Base-by-base conservation (phyloP, 106 monocot species). In the Dendrobium catenatum region DNA sequence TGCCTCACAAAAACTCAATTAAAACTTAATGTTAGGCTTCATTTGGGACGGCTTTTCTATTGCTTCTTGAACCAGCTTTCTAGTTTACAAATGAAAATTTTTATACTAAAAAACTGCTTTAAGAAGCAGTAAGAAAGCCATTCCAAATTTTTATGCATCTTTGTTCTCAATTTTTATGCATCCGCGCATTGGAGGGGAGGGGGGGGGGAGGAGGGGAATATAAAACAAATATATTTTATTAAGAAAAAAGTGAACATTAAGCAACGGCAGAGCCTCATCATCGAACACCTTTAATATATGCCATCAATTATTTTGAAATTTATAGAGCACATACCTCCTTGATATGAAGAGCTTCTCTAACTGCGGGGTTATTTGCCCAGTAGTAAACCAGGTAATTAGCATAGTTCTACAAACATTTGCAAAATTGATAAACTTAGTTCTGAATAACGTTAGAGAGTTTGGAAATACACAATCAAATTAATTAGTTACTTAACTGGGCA, bases 401-500 rank as follows among this genome's bases (percentile, higher is more conserved):
- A 70, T 70, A 70, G 33, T 37, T 70, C 70, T 70, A 11, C 70
- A 70, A 61, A 29, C 24, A 70, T 33, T 31, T 16, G 22, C 61
- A 61, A 22, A 22, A n/a, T 61, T 6, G 8, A 61, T 61, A 20
- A 61, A 22, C 2, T 13, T 58, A 68, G 16, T 31, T 37, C 13
- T 37, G 33, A 70, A 70, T 70, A 70, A 70, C 33, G 70, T 31
- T 70, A 37, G 13, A 13, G 5, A 61, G 22, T 70, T 70, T 70
- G 37, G 33, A 70, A 37, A 70, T 70, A 70, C 13, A 70, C 37
- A 31, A 70, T 70, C 13, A 70, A 31, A 29, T 70, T 70, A 70
- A 29, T 70, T 70, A 15, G 37, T 70, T 70, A 70, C 70, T 31
- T 31, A 70, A 70, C 70, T 70, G 70, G 70, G 33, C 70, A 70